These are phyloP conservation scores for Casuarina glauca DNA, from an alignment of 306 rosid species.

Conservation along the genomic window DNA sequence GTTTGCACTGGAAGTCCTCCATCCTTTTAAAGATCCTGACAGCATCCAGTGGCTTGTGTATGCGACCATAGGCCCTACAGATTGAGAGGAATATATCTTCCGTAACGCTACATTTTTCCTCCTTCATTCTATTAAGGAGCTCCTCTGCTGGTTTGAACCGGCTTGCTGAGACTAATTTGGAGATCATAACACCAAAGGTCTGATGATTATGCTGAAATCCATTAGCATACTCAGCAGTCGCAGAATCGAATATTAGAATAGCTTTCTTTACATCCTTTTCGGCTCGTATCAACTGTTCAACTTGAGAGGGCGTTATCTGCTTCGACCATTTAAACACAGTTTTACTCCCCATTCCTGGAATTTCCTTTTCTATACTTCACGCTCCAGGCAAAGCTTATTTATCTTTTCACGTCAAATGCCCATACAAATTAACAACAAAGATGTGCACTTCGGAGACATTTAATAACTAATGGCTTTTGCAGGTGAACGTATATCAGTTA, in stretches of 20 bases:
- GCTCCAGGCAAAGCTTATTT: neutral
- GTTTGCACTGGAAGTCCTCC: constrained; percentile 60
- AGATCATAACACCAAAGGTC: constrained; percentile 69
- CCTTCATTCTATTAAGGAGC: constrained; percentile 73
- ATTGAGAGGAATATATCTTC: constrained; percentile 62
- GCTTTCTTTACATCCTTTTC: constrained; percentile 70
- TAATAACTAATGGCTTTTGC: neutral
- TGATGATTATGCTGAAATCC: constrained; percentile 77
- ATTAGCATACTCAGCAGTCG: constrained; percentile 73
- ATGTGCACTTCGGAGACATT: neutral
- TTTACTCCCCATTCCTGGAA: constrained; percentile 56
- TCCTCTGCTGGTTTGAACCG: constrained; percentile 76
- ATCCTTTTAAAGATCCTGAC: constrained; percentile 65
- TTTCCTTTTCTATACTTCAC: constrained; percentile 8
- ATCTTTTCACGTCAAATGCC: neutral
- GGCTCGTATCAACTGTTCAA: constrained; percentile 61
- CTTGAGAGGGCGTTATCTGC: constrained; percentile 53
- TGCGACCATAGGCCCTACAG: constrained; percentile 75
- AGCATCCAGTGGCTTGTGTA: constrained; percentile 76
- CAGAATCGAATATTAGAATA: constrained; percentile 62
- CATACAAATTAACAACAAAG: neutral
- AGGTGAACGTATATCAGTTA: neutral
- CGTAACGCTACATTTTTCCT: constrained; percentile 58
- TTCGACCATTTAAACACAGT: constrained; percentile 72
- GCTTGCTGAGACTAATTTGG: constrained; percentile 59